phyloP scores from a whole-genome alignment of 2,329 filamentous ascomycete species.

The Dryadomyces quercus-mongolicae region DNA sequence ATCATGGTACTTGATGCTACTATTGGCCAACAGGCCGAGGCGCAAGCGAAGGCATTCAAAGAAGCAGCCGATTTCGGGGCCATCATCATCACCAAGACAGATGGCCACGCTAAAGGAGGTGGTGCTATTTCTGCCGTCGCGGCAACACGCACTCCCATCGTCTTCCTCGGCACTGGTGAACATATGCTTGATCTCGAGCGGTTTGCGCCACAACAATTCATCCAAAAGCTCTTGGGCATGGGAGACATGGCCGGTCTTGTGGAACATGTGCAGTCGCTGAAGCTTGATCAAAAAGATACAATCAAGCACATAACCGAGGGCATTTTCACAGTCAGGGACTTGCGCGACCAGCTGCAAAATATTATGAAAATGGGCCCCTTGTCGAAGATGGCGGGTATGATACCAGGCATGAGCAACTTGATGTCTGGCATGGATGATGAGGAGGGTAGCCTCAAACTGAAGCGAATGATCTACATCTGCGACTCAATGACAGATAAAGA shows the following conservation, averaged over 20 bases:
- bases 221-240: slow-evolving; percentile 91
- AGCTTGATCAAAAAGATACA: slow-evolving; percentile 94
- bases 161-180: slow-evolving; percentile 95
- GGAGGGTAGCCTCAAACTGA: slow-evolving; percentile 83
- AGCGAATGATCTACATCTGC: slow-evolving; percentile 98
- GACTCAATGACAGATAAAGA: slow-evolving; percentile 97
- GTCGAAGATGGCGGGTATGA: slow-evolving; percentile 98
- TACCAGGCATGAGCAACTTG: slow-evolving; percentile 84
- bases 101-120: slow-evolving; percentile 88
- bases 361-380: slow-evolving; percentile 99
- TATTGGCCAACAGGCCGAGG: slow-evolving; percentile 91
- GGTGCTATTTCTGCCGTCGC: slow-evolving; percentile 96
- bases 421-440: slow-evolving; percentile 97
- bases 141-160: slow-evolving; percentile 90
- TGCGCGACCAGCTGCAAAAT: slow-evolving; percentile 89
- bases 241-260: slow-evolving; percentile 91
- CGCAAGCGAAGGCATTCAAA: slow-evolving; percentile 93
- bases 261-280: slow-evolving; percentile 91
- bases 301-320: slow-evolving; percentile 98
- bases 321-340: slow-evolving; percentile 87
- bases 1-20: slow-evolving; percentile 97
- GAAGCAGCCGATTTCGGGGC: slow-evolving; percentile 93
- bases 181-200: slow-evolving; percentile 91
- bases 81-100: slow-evolving; percentile 98
- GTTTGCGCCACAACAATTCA: slow-evolving; percentile 86